Conservation (phyloP, 441 rosid genomes). For the Adansonia rubrostipa region DNA sequence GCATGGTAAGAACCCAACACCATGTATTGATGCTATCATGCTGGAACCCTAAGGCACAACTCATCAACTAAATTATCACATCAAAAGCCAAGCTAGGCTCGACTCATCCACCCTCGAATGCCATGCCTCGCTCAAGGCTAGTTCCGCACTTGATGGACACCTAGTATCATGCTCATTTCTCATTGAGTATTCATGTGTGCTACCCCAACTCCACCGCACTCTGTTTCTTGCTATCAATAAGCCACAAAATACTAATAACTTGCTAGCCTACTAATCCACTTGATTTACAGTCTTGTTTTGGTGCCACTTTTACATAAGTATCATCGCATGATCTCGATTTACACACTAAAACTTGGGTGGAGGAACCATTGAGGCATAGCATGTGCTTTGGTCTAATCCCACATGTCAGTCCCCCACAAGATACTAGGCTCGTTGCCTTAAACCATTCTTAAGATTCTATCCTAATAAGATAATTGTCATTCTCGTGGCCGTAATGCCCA, state of each 20-base stretch:
- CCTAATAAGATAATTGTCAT: not conserved
- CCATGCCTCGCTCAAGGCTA: not conserved
- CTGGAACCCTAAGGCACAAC: not conserved
- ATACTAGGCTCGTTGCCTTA: not conserved
- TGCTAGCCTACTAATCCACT: too few relatives aligned
- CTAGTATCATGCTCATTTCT: not conserved
- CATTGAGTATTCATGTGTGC: not conserved
- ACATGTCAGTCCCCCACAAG: too few relatives aligned
- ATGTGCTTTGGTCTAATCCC: not conserved
- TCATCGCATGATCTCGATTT: not conserved
- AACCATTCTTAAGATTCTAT: not conserved
- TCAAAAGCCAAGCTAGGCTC: not conserved
- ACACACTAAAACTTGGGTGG: not conserved
- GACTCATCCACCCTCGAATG: not conserved
- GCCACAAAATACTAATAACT: not conserved
- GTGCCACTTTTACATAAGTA: too few relatives aligned
- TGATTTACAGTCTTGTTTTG: too few relatives aligned
- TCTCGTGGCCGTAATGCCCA: not conserved
- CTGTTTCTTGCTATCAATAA: not conserved
- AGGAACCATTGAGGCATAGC: not conserved
- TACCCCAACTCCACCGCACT: not conserved
- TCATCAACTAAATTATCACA: not conserved
- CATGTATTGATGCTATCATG: not conserved
- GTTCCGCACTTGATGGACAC: not conserved
- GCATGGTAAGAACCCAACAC: not conserved